A percentile compares a stretch with the other conserved stretches of the same genome.
phyloP scores from a whole-genome alignment of 2,329 filamentous ascomycete species.

The Blumeria graminis region DNA sequence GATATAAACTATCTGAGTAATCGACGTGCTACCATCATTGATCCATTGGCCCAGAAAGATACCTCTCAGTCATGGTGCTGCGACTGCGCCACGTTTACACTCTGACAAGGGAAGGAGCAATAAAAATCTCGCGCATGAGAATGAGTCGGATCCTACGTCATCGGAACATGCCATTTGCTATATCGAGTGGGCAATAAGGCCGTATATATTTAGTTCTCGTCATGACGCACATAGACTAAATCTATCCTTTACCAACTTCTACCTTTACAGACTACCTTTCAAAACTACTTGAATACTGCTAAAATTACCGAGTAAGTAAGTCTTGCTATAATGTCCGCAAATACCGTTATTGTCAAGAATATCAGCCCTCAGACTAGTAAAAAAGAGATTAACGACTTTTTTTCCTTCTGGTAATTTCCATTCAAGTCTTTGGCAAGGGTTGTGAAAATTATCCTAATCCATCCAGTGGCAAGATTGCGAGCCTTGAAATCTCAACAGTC shows the following conservation, averaged over 20 bases:
- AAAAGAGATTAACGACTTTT: slow-evolving; percentile 87
- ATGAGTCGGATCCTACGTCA: neutral
- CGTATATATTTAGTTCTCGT: neutral
- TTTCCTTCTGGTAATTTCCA: slow-evolving; percentile 66
- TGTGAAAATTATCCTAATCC: slow-evolving; percentile 7
- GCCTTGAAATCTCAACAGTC: slow-evolving; percentile 48
- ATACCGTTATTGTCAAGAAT: slow-evolving; percentile 69
- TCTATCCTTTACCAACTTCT: neutral
- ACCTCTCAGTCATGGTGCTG: neutral
- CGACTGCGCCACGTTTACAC: neutral
- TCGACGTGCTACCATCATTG: no score
- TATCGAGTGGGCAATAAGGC: neutral
- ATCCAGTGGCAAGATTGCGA: slow-evolving; percentile 67
- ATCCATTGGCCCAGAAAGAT: no score
- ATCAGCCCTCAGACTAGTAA: slow-evolving; percentile 64
- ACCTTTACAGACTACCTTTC: neutral
- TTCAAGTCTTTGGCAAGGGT: neutral
- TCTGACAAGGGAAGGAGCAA: neutral
- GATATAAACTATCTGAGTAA: no score
- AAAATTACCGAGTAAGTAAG: neutral
- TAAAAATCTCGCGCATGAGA: neutral
- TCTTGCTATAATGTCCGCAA: slow-evolving; percentile 12
- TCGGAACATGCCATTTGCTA: neutral
- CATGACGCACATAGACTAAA: neutral
- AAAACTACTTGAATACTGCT: neutral